Evolutionary conservation across 768 basidiomycete genomes (phyloP).

Genomic region (Suillus cothurnatus): DNA sequence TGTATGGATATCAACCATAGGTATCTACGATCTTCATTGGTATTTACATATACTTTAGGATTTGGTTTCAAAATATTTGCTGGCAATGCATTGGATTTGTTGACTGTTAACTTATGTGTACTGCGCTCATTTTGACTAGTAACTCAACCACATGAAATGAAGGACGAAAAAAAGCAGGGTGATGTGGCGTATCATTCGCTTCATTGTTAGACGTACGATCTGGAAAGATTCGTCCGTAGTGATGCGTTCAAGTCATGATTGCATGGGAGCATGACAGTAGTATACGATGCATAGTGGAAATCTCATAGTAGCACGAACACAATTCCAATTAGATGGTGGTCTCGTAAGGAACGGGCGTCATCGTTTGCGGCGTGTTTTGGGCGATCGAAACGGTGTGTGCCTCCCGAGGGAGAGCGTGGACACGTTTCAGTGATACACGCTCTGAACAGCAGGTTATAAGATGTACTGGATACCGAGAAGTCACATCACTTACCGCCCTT

Average conservation of each 20-base stretch:
- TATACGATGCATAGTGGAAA: conserved; percentile 21
- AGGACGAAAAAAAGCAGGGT: not conserved
- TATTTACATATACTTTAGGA: not conserved
- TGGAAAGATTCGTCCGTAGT: not conserved
- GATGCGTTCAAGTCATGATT: conserved; percentile 22
- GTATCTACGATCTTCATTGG: not conserved
- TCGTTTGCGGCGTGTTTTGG: conserved; percentile 88
- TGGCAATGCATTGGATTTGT: not conserved
- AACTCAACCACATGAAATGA: not conserved
- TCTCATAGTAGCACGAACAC: conserved; percentile 10
- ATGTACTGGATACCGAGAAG: not conserved
- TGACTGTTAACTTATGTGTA: not conserved
- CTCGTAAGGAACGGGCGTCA: conserved; percentile 92
- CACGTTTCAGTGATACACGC: conserved; percentile 82
- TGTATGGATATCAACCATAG: not conserved
- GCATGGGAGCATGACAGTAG: conserved; percentile 19
- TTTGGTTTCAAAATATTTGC: not conserved
- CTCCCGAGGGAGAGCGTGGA: conserved; percentile 81
- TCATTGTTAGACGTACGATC: not conserved
- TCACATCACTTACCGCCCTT: conserved; percentile 65
- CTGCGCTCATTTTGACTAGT: not conserved
- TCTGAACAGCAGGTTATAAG: conserved; percentile 44
- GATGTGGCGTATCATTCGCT: not conserved
- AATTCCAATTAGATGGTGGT: conserved; percentile 76
- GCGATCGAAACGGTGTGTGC: conserved; percentile 70